These are phyloP conservation scores for Collybia sordida DNA, from an alignment of 768 basidiomycete species.

Conservation along the genomic window DNA sequence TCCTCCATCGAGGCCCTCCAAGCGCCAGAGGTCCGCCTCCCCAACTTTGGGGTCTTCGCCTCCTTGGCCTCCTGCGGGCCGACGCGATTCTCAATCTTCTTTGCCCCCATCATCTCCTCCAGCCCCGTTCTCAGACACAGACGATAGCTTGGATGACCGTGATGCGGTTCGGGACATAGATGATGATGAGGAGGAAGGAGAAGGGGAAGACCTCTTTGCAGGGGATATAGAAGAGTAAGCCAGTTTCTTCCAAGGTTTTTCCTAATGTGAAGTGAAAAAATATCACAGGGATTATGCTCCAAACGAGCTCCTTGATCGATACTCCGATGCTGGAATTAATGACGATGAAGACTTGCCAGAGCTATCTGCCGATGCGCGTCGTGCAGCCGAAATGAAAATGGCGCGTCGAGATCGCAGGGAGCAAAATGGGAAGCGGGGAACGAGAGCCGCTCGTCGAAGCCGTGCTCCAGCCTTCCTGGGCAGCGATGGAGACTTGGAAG, in stretches of 20 bases:
- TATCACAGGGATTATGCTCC: conserved; percentile 75
- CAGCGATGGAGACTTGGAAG: conserved; percentile 78
- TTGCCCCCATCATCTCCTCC: conserved; percentile 87
- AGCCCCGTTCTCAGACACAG: conserved; percentile 82
- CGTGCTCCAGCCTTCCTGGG: conserved; percentile 88
- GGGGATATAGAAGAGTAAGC: conserved; percentile 73
- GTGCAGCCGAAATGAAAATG: conserved; percentile 87
- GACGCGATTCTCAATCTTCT: conserved; percentile 68
- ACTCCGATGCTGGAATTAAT: conserved; percentile 85
- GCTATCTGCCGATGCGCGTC: conserved; percentile 67
- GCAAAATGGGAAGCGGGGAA: conserved; percentile 63
- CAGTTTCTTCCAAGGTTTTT: conserved; percentile 2
- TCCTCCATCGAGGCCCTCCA: conserved; percentile 50
- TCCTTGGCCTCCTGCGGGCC: conserved; percentile 39
- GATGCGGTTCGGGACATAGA: conserved; percentile 67
- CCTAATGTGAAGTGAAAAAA: conserved; percentile 9
- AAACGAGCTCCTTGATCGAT: conserved; percentile 81
- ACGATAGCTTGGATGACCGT: conserved; percentile 74
- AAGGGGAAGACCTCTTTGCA: conserved; percentile 92
- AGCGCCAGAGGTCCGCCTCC: conserved; percentile 62
- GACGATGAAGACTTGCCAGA: conserved; percentile 74
- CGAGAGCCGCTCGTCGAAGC: conserved; percentile 73
- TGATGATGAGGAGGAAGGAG: conserved; percentile 74
- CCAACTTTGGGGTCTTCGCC: conserved; percentile 53
- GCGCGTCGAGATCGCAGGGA: conserved; percentile 80